Evolutionary conservation across 805 yeast species (phyloP).

Genomic region (Nakazawaea holstii): DNA sequence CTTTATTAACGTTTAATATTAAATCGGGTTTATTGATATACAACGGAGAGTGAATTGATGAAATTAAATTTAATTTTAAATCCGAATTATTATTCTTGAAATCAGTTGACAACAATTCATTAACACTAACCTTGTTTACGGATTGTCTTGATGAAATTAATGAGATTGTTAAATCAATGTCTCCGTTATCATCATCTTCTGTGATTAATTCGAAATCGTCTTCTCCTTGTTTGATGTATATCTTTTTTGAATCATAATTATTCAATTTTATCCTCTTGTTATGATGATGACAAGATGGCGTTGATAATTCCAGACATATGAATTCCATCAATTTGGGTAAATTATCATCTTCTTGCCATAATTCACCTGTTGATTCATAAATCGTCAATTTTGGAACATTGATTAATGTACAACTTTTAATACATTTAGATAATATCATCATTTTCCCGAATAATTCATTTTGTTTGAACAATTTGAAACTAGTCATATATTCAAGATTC

Average conservation of each 20-base stretch:
- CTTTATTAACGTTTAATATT: background rate
- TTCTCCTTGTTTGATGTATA: no score
- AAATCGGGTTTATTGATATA: background rate
- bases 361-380: slow-evolving; percentile 22
- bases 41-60: no score
- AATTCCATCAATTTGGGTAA: background rate
- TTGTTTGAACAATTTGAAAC: slow-evolving; percentile 33
- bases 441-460: slow-evolving; percentile 34
- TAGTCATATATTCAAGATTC: slow-evolving; percentile 34
- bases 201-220: background rate
- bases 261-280: background rate
- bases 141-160: background rate
- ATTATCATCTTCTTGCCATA: slow-evolving; percentile 22
- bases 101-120: no score
- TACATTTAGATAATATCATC: slow-evolving; percentile 29
- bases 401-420: slow-evolving; percentile 22
- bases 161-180: background rate
- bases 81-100: background rate
- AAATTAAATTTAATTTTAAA: no score
- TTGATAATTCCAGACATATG: background rate
- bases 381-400: slow-evolving; percentile 20
- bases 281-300: background rate
- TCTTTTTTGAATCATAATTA: background rate
- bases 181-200: background rate
- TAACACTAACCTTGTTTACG: background rate